A percentile compares a stretch with the other conserved stretches of the same genome.
Conservation (phyloP, 140 eudicot genomes). For the Cichorium intybus region DNA sequence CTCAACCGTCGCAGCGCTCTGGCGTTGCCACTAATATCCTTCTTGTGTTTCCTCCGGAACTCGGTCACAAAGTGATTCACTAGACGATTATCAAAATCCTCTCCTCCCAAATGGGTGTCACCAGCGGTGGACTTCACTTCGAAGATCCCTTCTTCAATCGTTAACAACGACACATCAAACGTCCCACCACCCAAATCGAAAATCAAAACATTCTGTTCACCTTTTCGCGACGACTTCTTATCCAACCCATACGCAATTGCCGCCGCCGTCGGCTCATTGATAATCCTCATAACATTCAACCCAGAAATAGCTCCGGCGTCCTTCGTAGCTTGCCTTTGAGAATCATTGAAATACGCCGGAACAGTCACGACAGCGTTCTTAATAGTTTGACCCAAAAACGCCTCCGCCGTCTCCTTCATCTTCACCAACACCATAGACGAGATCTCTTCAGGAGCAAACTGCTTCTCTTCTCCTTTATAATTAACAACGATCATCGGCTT, state of each 20-base stretch:
- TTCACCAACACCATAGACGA: conserved; percentile 52
- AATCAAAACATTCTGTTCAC: conserved; percentile 52
- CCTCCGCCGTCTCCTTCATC: conserved; percentile 52
- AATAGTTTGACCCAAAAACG: conserved; percentile 35
- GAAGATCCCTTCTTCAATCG: conserved; percentile 60
- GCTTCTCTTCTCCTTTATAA: conserved; percentile 52
- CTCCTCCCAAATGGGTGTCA: conserved; percentile 58
- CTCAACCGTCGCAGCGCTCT: conserved; percentile 46
- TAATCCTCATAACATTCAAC: conserved; percentile 51
- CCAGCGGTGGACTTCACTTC: conserved; percentile 66
- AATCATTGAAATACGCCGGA: conserved; percentile 57
- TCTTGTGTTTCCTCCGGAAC: conserved; percentile 49
- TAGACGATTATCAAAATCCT: conserved; percentile 54
- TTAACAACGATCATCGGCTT: conserved; percentile 55
- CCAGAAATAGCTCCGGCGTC: conserved; percentile 58
- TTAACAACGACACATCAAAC: conserved; percentile 51
- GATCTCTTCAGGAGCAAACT: conserved; percentile 51
- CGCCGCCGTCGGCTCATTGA: conserved; percentile 63
- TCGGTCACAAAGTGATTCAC: conserved; percentile 58
- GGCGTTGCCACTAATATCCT: conserved; percentile 54
- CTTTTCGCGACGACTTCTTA: conserved; percentile 34
- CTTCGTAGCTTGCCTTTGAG: conserved; percentile 52
- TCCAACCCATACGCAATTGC: conserved; percentile 65
- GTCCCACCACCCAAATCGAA: conserved; percentile 63
- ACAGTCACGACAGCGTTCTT: conserved; percentile 52